These are phyloP conservation scores for Venturia asperata DNA, from an alignment of 2,329 filamentous ascomycete species.

Conservation along the genomic window DNA sequence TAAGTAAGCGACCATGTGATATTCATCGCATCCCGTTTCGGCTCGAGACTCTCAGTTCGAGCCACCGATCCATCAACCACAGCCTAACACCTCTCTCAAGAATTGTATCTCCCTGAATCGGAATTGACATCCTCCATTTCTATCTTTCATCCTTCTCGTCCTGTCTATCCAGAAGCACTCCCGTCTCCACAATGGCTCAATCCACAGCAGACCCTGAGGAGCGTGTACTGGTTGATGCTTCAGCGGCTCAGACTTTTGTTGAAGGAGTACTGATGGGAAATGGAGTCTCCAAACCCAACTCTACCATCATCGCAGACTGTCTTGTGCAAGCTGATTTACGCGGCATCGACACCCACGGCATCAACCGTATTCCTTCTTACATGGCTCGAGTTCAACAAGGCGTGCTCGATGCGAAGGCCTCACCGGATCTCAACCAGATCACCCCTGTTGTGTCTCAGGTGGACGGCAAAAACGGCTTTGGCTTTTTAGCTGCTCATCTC, in stretches of 20 bases:
- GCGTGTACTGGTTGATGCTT: conserved; percentile 20
- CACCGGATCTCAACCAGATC: conserved; percentile 51
- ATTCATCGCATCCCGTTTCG: too few relatives aligned
- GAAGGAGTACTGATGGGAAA: conserved; percentile 53
- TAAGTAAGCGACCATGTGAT: not conserved
- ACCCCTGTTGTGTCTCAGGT: conserved; percentile 67
- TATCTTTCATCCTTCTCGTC: not conserved
- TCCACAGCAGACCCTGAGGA: not conserved
- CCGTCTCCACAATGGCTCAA: not conserved
- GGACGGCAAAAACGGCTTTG: conserved; percentile 64
- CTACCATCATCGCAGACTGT: conserved; percentile 49
- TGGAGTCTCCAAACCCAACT: conserved; percentile 42
- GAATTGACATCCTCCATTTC: too few relatives aligned
- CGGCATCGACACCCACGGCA: conserved; percentile 72
- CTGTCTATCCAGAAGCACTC: not conserved
- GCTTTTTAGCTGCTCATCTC: conserved; percentile 60
- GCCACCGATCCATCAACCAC: not conserved
- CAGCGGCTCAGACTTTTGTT: conserved; percentile 39
- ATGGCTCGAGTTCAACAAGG: conserved; percentile 64
- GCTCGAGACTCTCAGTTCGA: not conserved
- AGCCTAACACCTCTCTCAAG: too few relatives aligned
- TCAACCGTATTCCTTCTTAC: conserved; percentile 72
- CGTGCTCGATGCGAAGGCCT: conserved; percentile 55
- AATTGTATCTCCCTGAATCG: too few relatives aligned
- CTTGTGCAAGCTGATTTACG: conserved; percentile 69